Base-by-base conservation (phyloP, 2,329 filamentous ascomycete species). In the Neonectria hederae region DNA sequence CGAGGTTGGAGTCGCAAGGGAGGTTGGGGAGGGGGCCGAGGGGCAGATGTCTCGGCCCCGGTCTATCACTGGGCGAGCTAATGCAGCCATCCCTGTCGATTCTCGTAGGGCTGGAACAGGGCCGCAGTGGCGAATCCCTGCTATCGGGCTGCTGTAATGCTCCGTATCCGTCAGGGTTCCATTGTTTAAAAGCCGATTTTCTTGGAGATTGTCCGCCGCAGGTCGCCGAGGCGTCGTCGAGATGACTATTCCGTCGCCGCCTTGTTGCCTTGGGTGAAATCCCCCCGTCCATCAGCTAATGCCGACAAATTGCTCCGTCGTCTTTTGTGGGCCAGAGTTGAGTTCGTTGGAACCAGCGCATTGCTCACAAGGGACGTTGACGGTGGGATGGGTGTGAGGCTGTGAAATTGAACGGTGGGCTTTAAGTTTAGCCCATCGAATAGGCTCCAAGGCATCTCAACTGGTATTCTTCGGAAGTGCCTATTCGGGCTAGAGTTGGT, bases 101-200 rank as follows among this genome's bases (percentile, higher is more conserved):
- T 43, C 67, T 59, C 63, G 65, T 73, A 73, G 71, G 71, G 71
- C 71, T 73, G 71, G 59, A 46, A 67, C 68, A 60, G 54, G 66
- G 68, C 52, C 55, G 45, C 54, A 42, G 54, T 54, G 54, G 38
- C 40, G 17, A 48, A 46, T n/a, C 26, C 40, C 35, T 24, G 35
- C 21, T 40, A 26, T 43, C 40, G 48, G 28, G 48, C 38, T 21
- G n/a, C 38, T 46, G 49, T 42, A 40, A 40, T 42, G 14, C 22
- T 40, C 40, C 28, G 28, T 19, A 14, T 32, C 46, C 26, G 26
- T 51, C 10, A 21, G 48, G 42, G 55, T 28, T 32, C 43, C n/a
- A n/a, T 28, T 17, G 22, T 40, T 22, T 22, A 42, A 54, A 19
- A 19, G 38, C 54, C 40, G 46, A 42, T 26, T 28, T 42, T 40